phyloP scores from a whole-genome alignment of 257 asterid species.

The Mentha longifolia region DNA sequence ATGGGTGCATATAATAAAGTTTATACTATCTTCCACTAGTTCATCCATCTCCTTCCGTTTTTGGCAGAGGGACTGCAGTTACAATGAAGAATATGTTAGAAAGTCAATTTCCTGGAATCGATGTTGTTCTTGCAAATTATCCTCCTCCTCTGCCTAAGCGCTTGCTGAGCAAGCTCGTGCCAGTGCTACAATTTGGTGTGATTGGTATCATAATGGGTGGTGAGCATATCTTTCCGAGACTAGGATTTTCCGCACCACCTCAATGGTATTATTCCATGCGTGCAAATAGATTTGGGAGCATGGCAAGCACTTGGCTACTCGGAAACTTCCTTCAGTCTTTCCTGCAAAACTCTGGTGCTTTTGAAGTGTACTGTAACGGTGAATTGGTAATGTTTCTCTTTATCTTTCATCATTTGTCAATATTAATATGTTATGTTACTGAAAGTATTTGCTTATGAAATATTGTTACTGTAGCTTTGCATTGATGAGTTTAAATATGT shows the following conservation, averaged over 20 bases:
- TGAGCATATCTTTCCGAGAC: slow-evolving; percentile 80
- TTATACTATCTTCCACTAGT: neutral
- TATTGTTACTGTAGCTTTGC: neutral
- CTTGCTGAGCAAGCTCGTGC: slow-evolving; percentile 79
- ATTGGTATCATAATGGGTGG: slow-evolving; percentile 80
- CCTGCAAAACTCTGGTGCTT: slow-evolving; percentile 90
- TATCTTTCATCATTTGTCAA: slow-evolving; percentile 15
- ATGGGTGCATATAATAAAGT: neutral
- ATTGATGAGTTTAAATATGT: neutral
- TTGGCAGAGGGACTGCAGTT: slow-evolving; percentile 88
- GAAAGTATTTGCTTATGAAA: slow-evolving; percentile 9
- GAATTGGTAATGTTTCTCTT: slow-evolving; percentile 64
- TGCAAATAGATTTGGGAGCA: slow-evolving; percentile 84
- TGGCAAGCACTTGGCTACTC: slow-evolving; percentile 90
- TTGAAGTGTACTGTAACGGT: slow-evolving; percentile 84
- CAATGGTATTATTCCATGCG: slow-evolving; percentile 82
- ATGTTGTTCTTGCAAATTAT: slow-evolving; percentile 82
- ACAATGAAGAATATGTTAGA: slow-evolving; percentile 95
- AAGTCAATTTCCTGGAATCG: slow-evolving; percentile 83
- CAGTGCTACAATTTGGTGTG: slow-evolving; percentile 79
- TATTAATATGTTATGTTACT: slow-evolving; percentile 11
- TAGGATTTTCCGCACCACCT: slow-evolving; percentile 83
- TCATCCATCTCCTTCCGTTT: slow-evolving; percentile 21
- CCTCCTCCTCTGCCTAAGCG: slow-evolving; percentile 96
- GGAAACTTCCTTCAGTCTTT: slow-evolving; percentile 85